phyloP scores from a whole-genome alignment of 2,329 filamentous ascomycete genomes.

The Chaetothyriales sp. region DNA sequence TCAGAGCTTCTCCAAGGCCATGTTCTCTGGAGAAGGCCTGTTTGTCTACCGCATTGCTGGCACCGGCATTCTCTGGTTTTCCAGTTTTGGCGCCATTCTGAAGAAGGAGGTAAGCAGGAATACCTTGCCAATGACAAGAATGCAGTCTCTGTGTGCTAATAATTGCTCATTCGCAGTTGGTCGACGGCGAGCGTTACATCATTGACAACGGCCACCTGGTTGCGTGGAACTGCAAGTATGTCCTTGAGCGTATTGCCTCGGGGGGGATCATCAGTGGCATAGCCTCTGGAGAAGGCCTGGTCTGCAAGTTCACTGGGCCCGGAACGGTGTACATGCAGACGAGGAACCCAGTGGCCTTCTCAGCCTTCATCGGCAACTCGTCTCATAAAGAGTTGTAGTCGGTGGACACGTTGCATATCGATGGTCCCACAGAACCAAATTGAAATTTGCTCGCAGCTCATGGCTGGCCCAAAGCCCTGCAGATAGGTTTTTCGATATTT shows the following conservation, averaged over 20 bases:
- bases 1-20: constrained; percentile 73
- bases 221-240: constrained; percentile 92
- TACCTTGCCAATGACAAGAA: not conserved
- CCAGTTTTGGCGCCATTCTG: constrained; percentile 88
- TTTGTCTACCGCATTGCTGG: constrained; percentile 81
- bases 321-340: constrained; percentile 90
- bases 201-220: constrained; percentile 88
- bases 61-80: constrained; percentile 70
- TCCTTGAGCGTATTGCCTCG: constrained; percentile 74
- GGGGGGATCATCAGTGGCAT: constrained; percentile 86
- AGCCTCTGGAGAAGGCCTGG: constrained; percentile 68
- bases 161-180: constrained; percentile 20
- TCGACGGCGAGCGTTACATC: constrained; percentile 66
- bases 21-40: constrained; percentile 85
- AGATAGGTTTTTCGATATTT: no score
- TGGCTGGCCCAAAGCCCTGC: no score
- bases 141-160: not conserved
- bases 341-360: constrained; percentile 56
- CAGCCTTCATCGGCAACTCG: not conserved
- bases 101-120: constrained; percentile 62
- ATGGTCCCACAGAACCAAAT: not conserved
- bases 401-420: not conserved
- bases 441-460: not conserved
- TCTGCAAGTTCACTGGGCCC: constrained; percentile 84
- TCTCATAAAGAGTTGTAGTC: not conserved